Percentiles rank a stretch among this genome's conserved stretches.
phyloP scores from a whole-genome alignment of 2,329 filamentous ascomycete species.

The Monilinia fructicola region DNA sequence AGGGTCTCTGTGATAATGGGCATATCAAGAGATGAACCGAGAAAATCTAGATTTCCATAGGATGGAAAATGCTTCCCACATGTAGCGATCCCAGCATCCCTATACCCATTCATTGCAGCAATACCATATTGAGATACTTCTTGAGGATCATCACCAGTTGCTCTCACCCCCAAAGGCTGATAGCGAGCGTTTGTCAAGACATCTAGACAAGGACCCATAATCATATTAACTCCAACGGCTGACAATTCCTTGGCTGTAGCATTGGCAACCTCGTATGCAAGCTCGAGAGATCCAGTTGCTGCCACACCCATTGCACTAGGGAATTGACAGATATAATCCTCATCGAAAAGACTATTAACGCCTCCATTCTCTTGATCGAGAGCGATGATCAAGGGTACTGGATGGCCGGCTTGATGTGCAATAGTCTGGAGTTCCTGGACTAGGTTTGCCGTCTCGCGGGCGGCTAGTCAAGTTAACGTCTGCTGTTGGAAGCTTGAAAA shows the following conservation, averaged over 20 bases:
- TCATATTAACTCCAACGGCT: constrained; percentile 92
- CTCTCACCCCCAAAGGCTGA: constrained; percentile 85
- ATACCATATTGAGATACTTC: constrained; percentile 92
- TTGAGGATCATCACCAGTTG: constrained; percentile 88
- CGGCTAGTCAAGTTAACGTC: constrained; percentile 57
- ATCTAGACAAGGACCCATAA: constrained; percentile 89
- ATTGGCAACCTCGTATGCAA: constrained; percentile 88
- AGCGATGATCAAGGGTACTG: constrained; percentile 83
- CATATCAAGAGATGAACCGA: constrained; percentile 86
- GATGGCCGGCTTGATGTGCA: constrained; percentile 85
- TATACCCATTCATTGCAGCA: constrained; percentile 87
- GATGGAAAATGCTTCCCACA: constrained; percentile 97
- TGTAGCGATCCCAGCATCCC: constrained; percentile 83
- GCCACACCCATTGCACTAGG: constrained; percentile 96
- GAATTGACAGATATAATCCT: constrained; percentile 93
- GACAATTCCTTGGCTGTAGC: constrained; percentile 90
- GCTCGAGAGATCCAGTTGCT: constrained; percentile 80
- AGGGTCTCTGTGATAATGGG: constrained; percentile 94
- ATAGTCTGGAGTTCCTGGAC: constrained; percentile 92
- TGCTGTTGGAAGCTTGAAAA: constrained; percentile 15
- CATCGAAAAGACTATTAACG: constrained; percentile 94
- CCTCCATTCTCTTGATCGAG: constrained; percentile 98
- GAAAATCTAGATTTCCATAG: constrained; percentile 91
- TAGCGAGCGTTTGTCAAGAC: constrained; percentile 91
- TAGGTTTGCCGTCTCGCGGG: constrained; percentile 82